phyloP scores from a whole-genome alignment of 1,284 basidiomycete species.

The Trichosporon inkin region DNA sequence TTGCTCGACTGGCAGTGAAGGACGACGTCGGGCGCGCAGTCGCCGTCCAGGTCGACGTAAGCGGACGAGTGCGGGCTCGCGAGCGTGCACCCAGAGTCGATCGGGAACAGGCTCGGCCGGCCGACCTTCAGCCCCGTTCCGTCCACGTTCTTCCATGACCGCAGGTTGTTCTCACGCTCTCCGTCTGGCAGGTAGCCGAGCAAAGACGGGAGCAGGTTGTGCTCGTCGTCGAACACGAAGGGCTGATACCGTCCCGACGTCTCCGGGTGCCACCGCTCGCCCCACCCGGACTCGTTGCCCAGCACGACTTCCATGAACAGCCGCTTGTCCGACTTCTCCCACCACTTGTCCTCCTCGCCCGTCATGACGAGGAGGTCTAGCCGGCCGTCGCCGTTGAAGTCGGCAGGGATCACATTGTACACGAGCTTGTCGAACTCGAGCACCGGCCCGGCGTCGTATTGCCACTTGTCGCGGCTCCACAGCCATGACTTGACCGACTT shows the following conservation, averaged over 20 bases:
- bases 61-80: slow-evolving; percentile 90
- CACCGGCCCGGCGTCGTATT: slow-evolving; percentile 24
- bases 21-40: slow-evolving; percentile 82
- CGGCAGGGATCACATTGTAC: slow-evolving; percentile 79
- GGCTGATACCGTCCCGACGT: slow-evolving; percentile 58
- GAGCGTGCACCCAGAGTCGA: slow-evolving; percentile 59
- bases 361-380: slow-evolving; percentile 85
- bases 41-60: slow-evolving; percentile 91
- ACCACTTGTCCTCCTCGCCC: slow-evolving; percentile 52
- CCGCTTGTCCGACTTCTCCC: slow-evolving; percentile 30
- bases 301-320: slow-evolving; percentile 67
- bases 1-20: slow-evolving; percentile 64
- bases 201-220: slow-evolving; percentile 82
- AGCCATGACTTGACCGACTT: slow-evolving; percentile 68
- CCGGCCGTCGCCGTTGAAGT: slow-evolving; percentile 86
- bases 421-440: slow-evolving; percentile 55
- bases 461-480: slow-evolving; percentile 73
- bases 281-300: slow-evolving; percentile 61
- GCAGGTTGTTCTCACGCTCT: slow-evolving; percentile 13
- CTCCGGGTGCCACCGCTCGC: slow-evolving; percentile 28
- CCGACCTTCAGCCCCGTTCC: slow-evolving; percentile 25
- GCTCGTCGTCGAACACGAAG: slow-evolving; percentile 77
- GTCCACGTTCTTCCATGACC: slow-evolving; percentile 24
- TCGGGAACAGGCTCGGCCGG: slow-evolving; percentile 7
- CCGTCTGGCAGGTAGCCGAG: slow-evolving; percentile 59